Conservation (phyloP, 1,139 yeast species). For the Suhomyces coccinellae region DNA sequence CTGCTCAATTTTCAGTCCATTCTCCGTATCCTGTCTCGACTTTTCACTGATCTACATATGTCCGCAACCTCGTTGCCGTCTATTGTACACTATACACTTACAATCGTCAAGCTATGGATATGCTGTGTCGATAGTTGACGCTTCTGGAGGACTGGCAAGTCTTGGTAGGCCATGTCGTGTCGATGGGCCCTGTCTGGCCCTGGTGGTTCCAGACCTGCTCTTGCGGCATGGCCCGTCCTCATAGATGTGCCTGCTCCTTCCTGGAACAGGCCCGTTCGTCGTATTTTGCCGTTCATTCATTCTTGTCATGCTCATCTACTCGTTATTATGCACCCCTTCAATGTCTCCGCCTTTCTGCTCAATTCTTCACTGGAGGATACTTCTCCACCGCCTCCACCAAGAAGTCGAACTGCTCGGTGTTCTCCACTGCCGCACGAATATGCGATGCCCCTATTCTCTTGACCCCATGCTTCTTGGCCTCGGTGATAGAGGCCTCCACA, state of each 20-base stretch:
- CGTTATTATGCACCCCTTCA: background rate
- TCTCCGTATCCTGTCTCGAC: too few species aligned
- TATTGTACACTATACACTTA: constrained; percentile 3
- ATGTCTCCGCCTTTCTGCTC: background rate
- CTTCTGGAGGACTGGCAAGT: background rate
- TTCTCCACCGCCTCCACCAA: constrained; percentile 71
- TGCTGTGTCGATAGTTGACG: too few species aligned
- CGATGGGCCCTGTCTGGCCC: too few species aligned
- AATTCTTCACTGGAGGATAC: constrained; percentile 47
- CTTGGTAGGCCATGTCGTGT: too few species aligned
- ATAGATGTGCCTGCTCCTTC: too few species aligned
- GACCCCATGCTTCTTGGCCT: constrained; percentile 74
- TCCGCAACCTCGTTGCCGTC: constrained; percentile 1
- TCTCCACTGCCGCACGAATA: constrained; percentile 78
- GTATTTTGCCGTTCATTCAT: too few species aligned
- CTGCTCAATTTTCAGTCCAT: too few species aligned
- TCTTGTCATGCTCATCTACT: background rate
- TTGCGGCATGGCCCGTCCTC: too few species aligned
- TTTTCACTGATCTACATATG: background rate
- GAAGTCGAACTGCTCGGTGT: constrained; percentile 90
- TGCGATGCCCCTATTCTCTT: constrained; percentile 84
- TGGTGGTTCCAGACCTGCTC: too few species aligned
- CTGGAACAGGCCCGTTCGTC: too few species aligned
- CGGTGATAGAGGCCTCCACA: constrained; percentile 79
- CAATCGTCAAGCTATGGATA: background rate